These are phyloP conservation scores for Elaeagnus macrophylla DNA, from an alignment of 306 rosid genomes.

Conservation along the genomic window DNA sequence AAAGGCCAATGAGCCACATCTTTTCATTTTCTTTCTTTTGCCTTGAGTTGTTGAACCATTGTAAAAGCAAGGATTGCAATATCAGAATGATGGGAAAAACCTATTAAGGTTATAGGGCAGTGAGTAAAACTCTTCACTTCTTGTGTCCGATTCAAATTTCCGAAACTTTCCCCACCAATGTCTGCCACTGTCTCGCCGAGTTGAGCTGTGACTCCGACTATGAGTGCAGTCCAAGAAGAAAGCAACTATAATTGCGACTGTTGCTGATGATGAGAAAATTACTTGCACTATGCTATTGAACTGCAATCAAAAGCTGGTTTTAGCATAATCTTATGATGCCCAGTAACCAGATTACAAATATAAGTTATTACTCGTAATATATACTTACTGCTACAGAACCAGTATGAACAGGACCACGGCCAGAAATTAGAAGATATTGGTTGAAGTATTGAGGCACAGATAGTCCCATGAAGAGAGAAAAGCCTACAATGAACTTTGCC, in stretches of 20 bases:
- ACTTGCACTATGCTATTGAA: conserved; percentile 63
- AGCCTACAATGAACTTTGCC: conserved; percentile 59
- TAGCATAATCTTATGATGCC: background rate
- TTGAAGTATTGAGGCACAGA: conserved; percentile 71
- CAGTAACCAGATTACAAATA: background rate
- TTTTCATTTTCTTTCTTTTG: too few species aligned
- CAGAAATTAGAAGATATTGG: conserved; percentile 30
- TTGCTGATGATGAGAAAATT: conserved; percentile 71
- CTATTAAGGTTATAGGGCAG: conserved; percentile 50
- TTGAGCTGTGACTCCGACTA: conserved; percentile 26
- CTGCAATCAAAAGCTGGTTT: conserved; percentile 24
- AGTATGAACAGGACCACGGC: conserved; percentile 63
- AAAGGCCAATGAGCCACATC: too few species aligned
- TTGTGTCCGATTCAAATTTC: conserved; percentile 34
- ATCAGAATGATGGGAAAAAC: conserved; percentile 72
- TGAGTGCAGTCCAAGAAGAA: conserved; percentile 52
- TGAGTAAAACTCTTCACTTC: conserved; percentile 64
- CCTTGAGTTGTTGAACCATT: too few species aligned
- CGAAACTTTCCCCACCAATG: conserved; percentile 85
- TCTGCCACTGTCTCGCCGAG: conserved; percentile 68
- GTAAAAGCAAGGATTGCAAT: background rate
- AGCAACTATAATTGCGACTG: conserved; percentile 55
- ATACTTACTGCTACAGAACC: conserved; percentile 43
- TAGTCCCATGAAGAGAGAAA: conserved; percentile 78
- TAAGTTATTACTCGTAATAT: background rate